Evolutionary conservation across 495 filamentous ascomycete genomes (phyloP).

Genomic region (Aspergillus funiculosus): DNA sequence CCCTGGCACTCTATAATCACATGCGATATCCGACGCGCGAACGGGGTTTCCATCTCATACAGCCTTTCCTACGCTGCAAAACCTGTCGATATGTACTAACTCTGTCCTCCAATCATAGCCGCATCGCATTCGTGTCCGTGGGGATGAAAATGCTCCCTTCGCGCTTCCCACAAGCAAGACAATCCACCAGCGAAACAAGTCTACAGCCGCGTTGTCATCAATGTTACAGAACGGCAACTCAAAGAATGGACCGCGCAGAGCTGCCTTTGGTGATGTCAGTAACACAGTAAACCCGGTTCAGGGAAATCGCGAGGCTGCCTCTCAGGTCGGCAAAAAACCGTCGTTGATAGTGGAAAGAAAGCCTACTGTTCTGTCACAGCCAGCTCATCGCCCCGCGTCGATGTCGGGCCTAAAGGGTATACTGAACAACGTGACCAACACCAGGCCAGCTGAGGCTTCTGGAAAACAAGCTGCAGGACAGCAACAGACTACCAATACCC

Average conservation of each 20-base stretch:
- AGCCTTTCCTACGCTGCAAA: neutral
- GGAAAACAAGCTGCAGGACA: slow-evolving; percentile 30
- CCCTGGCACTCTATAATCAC: neutral
- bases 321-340: slow-evolving; percentile 44
- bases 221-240: slow-evolving; percentile 51
- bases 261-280: slow-evolving; percentile 75
- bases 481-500: slow-evolving; percentile 32
- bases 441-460: slow-evolving; percentile 31
- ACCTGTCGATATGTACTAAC: neutral
- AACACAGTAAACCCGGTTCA: slow-evolving; percentile 54
- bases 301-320: slow-evolving; percentile 49
- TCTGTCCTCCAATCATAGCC: slow-evolving; percentile 49
- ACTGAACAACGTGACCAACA: slow-evolving; percentile 36
- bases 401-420: slow-evolving; percentile 42
- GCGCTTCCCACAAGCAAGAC: slow-evolving; percentile 48
- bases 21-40: slow-evolving; percentile 13
- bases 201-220: slow-evolving; percentile 59
- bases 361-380: slow-evolving; percentile 48
- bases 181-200: slow-evolving; percentile 77
- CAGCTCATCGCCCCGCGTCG: slow-evolving; percentile 59
- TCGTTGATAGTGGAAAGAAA: slow-evolving; percentile 40
- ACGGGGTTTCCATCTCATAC: neutral
- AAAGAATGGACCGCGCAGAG: slow-evolving; percentile 66
- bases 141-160: slow-evolving; percentile 70
- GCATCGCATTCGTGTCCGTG: slow-evolving; percentile 60